Evolutionary conservation across 257 asterid species (phyloP), one percentile per base, ranked within the genome.

Genomic region (Petunia secreta): DNA sequence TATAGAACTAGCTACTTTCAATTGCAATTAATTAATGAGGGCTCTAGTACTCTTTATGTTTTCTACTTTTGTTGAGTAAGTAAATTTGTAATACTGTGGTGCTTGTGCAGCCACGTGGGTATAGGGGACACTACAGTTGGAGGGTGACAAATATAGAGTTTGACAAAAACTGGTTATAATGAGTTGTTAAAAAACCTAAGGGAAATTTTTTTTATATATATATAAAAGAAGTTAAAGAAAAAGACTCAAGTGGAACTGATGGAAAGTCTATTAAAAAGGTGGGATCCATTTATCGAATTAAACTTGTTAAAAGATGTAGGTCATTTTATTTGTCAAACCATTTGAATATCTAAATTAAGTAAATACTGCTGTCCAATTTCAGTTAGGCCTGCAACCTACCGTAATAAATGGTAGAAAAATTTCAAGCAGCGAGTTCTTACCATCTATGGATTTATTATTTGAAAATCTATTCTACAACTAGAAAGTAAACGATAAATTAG

Each of bases 301-400:
- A 84, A 77, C 86, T 83, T 88, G 90, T 90, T 84, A n/a, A n/a
- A n/a, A 82, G 91, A 85, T 85, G 91, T 79, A 90, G 89, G 96
- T 83, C 95, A 82, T 87, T 81, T 88, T 86, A 91, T 92, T 88
- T 86, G 93, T 89, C 91, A 84, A 86, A 80, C 80, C 84, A 90
- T 91, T 89, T 92, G 89, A 88, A 73, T 50, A 40, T 50, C 86
- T 92, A 87, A 81, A 75, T 75, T 86, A 86, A 86, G 93, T 93
- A 90, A 90, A 91, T 90, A 87, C 88, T 90, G 89, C 88, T 90
- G 89, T 41, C 86, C 88, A 87, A 60, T 85, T 86, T 89, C 82
- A 25, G 95, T 91, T 90, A 84, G 91, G 85, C 81, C 44, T 89
- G 87, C 88, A 88, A 89, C 98, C 93, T 85, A 91, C 93, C 93